Evolutionary conservation across 352 stramenopile species (phyloP).

Genomic region (Phytophthora pisi): DNA sequence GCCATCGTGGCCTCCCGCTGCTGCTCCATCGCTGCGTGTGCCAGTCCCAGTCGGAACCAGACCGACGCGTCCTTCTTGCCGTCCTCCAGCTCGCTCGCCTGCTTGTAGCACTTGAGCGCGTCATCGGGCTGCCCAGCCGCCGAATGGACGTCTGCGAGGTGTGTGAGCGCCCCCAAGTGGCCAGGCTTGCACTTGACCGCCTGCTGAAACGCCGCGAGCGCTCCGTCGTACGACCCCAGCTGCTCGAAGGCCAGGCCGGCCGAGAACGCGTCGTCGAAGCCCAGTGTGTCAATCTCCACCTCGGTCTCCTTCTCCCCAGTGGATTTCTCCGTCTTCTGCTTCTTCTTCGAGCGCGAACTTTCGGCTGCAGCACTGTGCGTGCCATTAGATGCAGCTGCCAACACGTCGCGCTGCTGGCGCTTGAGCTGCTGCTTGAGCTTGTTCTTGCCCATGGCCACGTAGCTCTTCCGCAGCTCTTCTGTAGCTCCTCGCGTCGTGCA

Average conservation of each 20-base stretch:
- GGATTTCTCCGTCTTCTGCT: constrained; percentile 37
- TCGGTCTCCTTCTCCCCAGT: constrained; percentile 38
- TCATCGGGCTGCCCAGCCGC: constrained; percentile 36
- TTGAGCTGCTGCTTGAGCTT: constrained; percentile 49
- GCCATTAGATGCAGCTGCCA: not conserved
- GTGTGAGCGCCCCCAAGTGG: constrained; percentile 55
- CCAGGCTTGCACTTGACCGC: constrained; percentile 45
- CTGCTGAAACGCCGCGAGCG: constrained; percentile 45
- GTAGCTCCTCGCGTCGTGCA: not conserved
- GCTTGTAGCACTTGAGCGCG: constrained; percentile 46
- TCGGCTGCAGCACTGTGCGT: constrained; percentile 6
- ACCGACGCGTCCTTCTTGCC: constrained; percentile 49
- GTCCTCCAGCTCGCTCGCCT: constrained; percentile 39
- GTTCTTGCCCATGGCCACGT: constrained; percentile 44
- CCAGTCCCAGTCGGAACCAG: constrained; percentile 60
- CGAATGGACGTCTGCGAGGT: constrained; percentile 55
- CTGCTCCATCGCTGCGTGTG: constrained; percentile 43
- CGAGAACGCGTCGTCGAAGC: constrained; percentile 63
- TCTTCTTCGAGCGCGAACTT: constrained; percentile 31
- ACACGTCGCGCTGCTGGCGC: constrained; percentile 33
- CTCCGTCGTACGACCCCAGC: constrained; percentile 55
- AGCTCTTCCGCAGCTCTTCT: not conserved
- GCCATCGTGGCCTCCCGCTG: constrained; percentile 39
- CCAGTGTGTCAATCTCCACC: constrained; percentile 51
- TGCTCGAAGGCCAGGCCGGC: constrained; percentile 74